phyloP scores from a whole-genome alignment of 495 filamentous ascomycete genomes.

The Xylaria palmicola region DNA sequence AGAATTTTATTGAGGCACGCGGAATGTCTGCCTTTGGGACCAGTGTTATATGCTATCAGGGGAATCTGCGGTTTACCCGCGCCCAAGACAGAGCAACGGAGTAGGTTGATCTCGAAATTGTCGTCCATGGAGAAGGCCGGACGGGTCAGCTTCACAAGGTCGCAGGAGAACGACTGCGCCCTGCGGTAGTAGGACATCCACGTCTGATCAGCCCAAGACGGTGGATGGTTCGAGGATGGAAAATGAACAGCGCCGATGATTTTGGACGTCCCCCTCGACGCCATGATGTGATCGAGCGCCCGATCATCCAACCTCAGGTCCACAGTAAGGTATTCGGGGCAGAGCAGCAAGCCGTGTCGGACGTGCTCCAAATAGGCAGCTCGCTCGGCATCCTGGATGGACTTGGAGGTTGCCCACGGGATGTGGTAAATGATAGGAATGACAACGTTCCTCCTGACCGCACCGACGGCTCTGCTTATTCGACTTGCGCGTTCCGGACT shows the following conservation, averaged over 20 bases:
- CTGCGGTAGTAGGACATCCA: constrained; percentile 54
- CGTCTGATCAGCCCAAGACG: constrained; percentile 56
- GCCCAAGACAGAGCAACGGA: constrained; percentile 45
- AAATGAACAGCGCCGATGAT: constrained; percentile 60
- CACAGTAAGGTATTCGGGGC: constrained; percentile 65
- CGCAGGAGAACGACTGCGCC: constrained; percentile 58
- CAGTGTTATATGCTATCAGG: constrained; percentile 68
- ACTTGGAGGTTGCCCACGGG: constrained; percentile 40
- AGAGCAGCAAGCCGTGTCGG: constrained; percentile 61
- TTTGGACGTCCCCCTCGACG: constrained; percentile 59
- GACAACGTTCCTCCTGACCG: constrained; percentile 58
- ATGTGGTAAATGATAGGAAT: constrained; percentile 67
- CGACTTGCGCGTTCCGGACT: constrained; percentile 43
- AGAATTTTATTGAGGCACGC: constrained; percentile 67
- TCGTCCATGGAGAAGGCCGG: constrained; percentile 54
- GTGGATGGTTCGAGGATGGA: constrained; percentile 33
- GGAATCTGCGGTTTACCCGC: constrained; percentile 46
- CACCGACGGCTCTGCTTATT: constrained; percentile 53
- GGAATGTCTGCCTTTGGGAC: constrained; percentile 60
- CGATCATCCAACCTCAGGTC: constrained; percentile 56
- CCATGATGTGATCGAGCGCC: constrained; percentile 47
- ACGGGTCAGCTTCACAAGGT: constrained; percentile 61
- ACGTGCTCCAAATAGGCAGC: constrained; percentile 56
- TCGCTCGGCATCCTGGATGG: constrained; percentile 27
- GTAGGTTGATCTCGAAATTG: constrained; percentile 55